These are phyloP conservation scores for Zasmidium citrigriseum DNA, from an alignment of 2,329 filamentous ascomycete genomes.

Conservation along the genomic window DNA sequence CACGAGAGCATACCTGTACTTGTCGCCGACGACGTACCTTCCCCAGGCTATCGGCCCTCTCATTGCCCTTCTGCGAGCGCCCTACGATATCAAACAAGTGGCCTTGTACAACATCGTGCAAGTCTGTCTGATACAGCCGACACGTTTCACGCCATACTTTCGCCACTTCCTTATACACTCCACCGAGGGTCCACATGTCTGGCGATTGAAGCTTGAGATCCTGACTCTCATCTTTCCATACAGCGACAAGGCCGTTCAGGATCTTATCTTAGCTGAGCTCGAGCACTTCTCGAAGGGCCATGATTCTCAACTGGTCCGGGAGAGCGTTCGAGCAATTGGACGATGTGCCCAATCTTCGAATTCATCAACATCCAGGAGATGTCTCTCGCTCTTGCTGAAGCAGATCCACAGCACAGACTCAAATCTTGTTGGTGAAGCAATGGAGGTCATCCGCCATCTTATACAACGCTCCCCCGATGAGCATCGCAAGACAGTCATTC, in stretches of 20 bases:
- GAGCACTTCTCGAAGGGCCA: slow-evolving; percentile 83
- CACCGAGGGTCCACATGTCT: slow-evolving; percentile 77
- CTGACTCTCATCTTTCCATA: slow-evolving; percentile 89
- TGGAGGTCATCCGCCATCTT: slow-evolving; percentile 92
- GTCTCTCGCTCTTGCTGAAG: slow-evolving; percentile 76
- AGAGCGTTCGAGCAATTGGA: slow-evolving; percentile 89
- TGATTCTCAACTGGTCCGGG: slow-evolving; percentile 77
- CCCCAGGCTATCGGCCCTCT: slow-evolving; percentile 77
- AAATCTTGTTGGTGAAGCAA: slow-evolving; percentile 83
- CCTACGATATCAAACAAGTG: slow-evolving; percentile 84
- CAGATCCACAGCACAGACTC: slow-evolving; percentile 89
- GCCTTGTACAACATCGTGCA: slow-evolving; percentile 93
- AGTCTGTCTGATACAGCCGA: slow-evolving; percentile 75
- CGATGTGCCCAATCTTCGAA: slow-evolving; percentile 80
- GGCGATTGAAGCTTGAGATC: slow-evolving; percentile 89
- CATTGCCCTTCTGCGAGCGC: slow-evolving; percentile 78
- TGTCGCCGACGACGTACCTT: slow-evolving; percentile 78
- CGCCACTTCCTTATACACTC: slow-evolving; percentile 86
- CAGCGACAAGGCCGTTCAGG: slow-evolving; percentile 72
- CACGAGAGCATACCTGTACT: slow-evolving; percentile 77
- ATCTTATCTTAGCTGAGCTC: slow-evolving; percentile 85
- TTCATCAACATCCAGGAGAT: slow-evolving; percentile 69
- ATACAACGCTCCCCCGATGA: slow-evolving; percentile 86
- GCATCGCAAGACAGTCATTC: slow-evolving; percentile 82
- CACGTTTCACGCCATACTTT: slow-evolving; percentile 82